Base-by-base conservation (phyloP, 345 rosid species). In the Hibiscus syriacus region DNA sequence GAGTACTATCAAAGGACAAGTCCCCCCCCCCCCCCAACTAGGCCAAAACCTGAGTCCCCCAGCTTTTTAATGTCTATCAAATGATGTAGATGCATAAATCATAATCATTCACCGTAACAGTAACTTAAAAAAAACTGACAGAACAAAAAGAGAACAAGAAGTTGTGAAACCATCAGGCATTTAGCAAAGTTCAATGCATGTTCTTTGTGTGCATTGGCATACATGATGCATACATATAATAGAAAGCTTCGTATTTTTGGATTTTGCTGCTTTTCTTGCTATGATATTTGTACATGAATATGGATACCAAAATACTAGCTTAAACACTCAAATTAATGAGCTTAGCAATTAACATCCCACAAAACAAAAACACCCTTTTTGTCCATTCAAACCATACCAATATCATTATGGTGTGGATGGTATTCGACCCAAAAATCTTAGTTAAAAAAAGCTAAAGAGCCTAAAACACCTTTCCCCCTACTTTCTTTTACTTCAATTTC, bases 201-300 rank as follows among this genome's bases (percentile, higher is more conserved):
- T 55, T 11, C 11, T 12, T 22, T 22, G 56, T n/a, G n/a, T 29
- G 30, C 67, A 74, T 32, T 55, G 55, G 49, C 13, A 59, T 57
- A n/a, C n/a, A n/a, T n/a, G n/a, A n/a, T n/a, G n/a, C n/a, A n/a
- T n/a, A 9, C 39, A 56, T 56, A 67, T 25, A 63, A 25, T 0
- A 20, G 19, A 74, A 67, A 70, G 79, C 79, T 68, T 78, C 81
- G 72, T 70, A 14, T 69, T 73, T 68, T 26, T 64, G 74, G 70
- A 70, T 41, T 71, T 76, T 39, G 64, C 68, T 65, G 13, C 66
- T 70, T 73, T 69, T 68, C 55, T 57, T 62, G 65, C 66, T 52
- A 67, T 59, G 3, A 58, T 46, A 8, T 58, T 70, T 29, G 53
- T 68, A 70, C 80, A 73, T 53, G 34, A 60, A 45, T 73, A 36